Evolutionary conservation across 2,329 filamentous ascomycete genomes (phyloP), one percentile per base, ranked within the genome.

Genomic region (Blastomyces silverae): DNA sequence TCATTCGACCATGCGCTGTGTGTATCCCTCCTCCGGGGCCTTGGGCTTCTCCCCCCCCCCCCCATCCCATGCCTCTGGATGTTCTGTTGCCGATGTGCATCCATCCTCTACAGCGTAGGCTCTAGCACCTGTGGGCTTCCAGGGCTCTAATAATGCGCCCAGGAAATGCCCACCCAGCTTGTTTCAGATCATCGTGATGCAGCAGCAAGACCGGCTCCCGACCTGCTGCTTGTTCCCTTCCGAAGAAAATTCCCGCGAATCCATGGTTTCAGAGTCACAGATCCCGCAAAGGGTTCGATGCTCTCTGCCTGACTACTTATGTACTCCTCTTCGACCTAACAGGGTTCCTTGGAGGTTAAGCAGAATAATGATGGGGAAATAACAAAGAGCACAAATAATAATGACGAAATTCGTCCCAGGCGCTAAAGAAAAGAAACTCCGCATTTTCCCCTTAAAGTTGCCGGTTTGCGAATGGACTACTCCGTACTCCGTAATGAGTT

Each of bases 131-230:
- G 34, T 37, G 34, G 34, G 34, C 34, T 37, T 37, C 42, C 15
- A 44, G 13, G n/a, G 11, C 52, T 55, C 20, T 20, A 15, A 8
- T 17, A 17, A 20, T 13, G 6, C 52, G 28, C 52, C 20, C 10
- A 28, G 13, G 37, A 34, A 56, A 56, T 56, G 53, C 15, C 53
- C 53, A 37, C 53, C 53, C 28, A 34, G 53, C 28, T 56, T 56
- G 53, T 56, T 56, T 56, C 52, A 34, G 52, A 34, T 34, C 31
- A 25, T 6, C 3, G 22, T 22, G 10, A 3, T 25, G 48, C 2
- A 31, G 31, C 31, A 50, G n/a, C 46, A 48, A 48, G 46, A 48
- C 46, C 46, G 1, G 46, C 20, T 48, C 17, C 46, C 20, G n/a
- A n/a, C n/a, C 10, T 3, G 39, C 39, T 42, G 22, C 50, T 31